These are phyloP conservation scores for Beauveria sp. DNA, from an alignment of 2,329 filamentous ascomycete genomes.

Conservation along the genomic window DNA sequence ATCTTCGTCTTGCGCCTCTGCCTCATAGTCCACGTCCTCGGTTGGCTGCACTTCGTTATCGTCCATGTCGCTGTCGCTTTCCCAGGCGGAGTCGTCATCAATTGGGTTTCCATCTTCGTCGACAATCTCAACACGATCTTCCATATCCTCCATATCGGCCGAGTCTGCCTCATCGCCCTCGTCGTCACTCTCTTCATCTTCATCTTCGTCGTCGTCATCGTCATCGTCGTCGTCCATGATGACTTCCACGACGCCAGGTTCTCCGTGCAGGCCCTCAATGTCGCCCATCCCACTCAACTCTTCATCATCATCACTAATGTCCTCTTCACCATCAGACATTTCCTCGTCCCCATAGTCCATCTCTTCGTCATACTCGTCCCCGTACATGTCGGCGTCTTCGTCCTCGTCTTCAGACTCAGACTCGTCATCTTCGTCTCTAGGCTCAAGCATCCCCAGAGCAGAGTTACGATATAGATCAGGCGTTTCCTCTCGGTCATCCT, in stretches of 20 bases:
- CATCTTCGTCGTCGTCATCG: slow-evolving; percentile 52
- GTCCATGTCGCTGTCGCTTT: slow-evolving; percentile 51
- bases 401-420: slow-evolving; percentile 64
- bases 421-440: slow-evolving; percentile 71
- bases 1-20: slow-evolving; percentile 46
- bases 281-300: slow-evolving; percentile 76
- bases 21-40: slow-evolving; percentile 48
- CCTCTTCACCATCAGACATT: slow-evolving; percentile 72
- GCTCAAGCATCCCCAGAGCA: slow-evolving; percentile 88
- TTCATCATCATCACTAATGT: slow-evolving; percentile 85
- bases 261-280: slow-evolving; percentile 65
- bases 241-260: slow-evolving; percentile 60
- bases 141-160: slow-evolving; percentile 37
- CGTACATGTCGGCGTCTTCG: slow-evolving; percentile 83
- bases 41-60: slow-evolving; percentile 46
- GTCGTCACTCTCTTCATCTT: slow-evolving; percentile 49
- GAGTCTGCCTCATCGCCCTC: slow-evolving; percentile 44
- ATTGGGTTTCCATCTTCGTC: slow-evolving; percentile 55
- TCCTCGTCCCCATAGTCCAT: slow-evolving; percentile 87
- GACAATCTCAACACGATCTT: slow-evolving; percentile 48
- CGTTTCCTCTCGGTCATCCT: slow-evolving; percentile 85
- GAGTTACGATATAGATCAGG: slow-evolving; percentile 97
- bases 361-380: slow-evolving; percentile 83
- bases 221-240: slow-evolving; percentile 68
- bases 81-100: slow-evolving; percentile 55